Conservation (phyloP, 306 rosid genomes). For the Hylodesmum podocarpum region DNA sequence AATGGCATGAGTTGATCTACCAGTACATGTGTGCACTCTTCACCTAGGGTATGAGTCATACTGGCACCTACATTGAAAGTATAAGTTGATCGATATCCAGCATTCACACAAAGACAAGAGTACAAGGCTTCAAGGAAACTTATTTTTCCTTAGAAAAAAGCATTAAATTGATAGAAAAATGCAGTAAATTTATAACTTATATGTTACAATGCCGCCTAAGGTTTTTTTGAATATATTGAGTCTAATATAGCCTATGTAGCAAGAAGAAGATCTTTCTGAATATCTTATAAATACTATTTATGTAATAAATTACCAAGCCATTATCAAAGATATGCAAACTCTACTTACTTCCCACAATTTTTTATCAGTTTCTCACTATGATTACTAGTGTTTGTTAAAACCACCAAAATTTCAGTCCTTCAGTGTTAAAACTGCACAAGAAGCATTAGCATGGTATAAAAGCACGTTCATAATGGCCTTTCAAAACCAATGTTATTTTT, state of each 20-base stretch:
- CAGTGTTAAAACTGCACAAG: conserved; percentile 18
- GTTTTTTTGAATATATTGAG: background rate
- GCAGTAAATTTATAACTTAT: background rate
- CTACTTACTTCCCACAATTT: conserved; percentile 3
- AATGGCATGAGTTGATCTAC: conserved; percentile 72
- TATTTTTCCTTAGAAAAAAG: background rate
- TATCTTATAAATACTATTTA: conserved; percentile 5
- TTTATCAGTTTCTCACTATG: conserved; percentile 10
- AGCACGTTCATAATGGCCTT: background rate
- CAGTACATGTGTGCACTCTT: conserved; percentile 89
- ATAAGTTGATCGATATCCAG: conserved; percentile 1
- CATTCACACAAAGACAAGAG: conserved; percentile 14
- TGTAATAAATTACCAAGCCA: background rate
- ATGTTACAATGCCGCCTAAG: background rate
- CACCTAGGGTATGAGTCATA: conserved; percentile 42
- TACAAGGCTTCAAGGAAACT: conserved; percentile 21
- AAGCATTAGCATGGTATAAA: background rate
- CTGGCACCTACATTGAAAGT: conserved; percentile 63
- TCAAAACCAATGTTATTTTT: conserved; percentile 15
- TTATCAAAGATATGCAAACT: conserved; percentile 22
- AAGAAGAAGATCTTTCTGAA: conserved; percentile 5
- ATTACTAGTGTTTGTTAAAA: conserved; percentile 11
- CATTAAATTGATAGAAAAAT: no score
- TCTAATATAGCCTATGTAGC: background rate
- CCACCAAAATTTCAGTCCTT: conserved; percentile 10